Evolutionary conservation across 345 rosid genomes (phyloP), one percentile per base, ranked within the genome.

Genomic region (Salix arbutifolia): DNA sequence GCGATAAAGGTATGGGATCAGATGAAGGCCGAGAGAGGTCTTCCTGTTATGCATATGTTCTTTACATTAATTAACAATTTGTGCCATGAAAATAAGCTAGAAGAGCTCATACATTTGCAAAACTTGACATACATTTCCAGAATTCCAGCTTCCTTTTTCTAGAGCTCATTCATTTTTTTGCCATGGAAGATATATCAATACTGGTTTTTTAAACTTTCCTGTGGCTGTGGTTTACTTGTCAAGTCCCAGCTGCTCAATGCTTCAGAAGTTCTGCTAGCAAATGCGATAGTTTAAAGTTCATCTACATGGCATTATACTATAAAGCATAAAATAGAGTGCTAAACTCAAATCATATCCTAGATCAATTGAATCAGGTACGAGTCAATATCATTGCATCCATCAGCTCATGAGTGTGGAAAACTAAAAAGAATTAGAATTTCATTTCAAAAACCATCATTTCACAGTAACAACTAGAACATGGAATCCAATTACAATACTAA

Each of bases 41-140:
- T 89, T 73, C 97, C 97, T 2, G 97, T 89, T 14, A 91, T 92
- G 94, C 99, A 91, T 76, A 90, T 93, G 97, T 93, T 89, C 81
- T 95, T 87, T 4, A 85, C 84, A 53, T 72, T 95, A 83, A 89
- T 95, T 52, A 76, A 74, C 74, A 83, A 87, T 77, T 71, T 91
- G 81, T 90, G 93, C 78, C 74, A 88, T 74, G 90, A 84, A 79
- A 82, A 86, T 38, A 87, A 76, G 76, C 70, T 95, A 69, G 97
- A 87, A 18, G 91, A 86, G n/a, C n/a, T n/a, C n/a, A 52, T 19
- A 2, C 2, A 19, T 19, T 19, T 6, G 60, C 60, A 19, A 25
- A 7, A 19, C 60, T 52, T 52, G 60, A 52, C 21, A 18, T 7
- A 7, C 10, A 14, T 8, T 19, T 19, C 25, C 60, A 19, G 25